Evolutionary conservation across 208 protist genomes (phyloP), one percentile per base, ranked within the genome.

Genomic region (Novymonas esmeraldas): DNA sequence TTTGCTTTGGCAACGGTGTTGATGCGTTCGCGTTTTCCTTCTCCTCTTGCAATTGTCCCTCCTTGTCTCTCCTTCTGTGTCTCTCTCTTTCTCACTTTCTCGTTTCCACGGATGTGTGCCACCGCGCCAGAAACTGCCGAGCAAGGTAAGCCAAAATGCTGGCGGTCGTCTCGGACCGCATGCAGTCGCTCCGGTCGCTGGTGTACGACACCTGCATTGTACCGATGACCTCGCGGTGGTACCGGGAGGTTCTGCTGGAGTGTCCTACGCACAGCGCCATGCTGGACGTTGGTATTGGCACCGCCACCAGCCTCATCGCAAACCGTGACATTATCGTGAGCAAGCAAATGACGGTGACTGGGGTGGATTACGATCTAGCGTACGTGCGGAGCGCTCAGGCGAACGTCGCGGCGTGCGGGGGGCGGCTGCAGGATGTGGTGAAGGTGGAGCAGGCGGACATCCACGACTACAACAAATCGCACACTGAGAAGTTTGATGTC

Each of bases 241-340:
- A 95, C 67, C 84, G 86, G 2, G 77, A 87, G 67, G 86, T 93
- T 49, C 78, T 95, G 39, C 48, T 83, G 44, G 78, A 87, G 56
- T 87, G 79, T 55, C 83, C 85, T 3, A 76, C 84, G 57, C 64
- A 77, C 51, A 76, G 60, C 29, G 51, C n/a, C 26, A 65, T 95
- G 71, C 71, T 93, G 26, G 90, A 94, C 50, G 78, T 94, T 29
- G 87, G 90, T 11, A 86, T 95, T 31, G 85, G 87, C 54, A 93
- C 85, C 6, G 85, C 76, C 14, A 81, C 74, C n/a, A 87, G 87
- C 68, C 85, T 95, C 34, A 70, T 95, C 31, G 67, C 67, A 9
- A 95, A 93, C 63, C 78, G 82, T 56, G 83, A 94, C 58, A 77
- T 95, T 45, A 57, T 95, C 34, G 46, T 80, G 33, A 93, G 81